Evolutionary conservation across 208 protist species (phyloP), one percentile per base, ranked within the genome.

Genomic region (Leishmania turanica): DNA sequence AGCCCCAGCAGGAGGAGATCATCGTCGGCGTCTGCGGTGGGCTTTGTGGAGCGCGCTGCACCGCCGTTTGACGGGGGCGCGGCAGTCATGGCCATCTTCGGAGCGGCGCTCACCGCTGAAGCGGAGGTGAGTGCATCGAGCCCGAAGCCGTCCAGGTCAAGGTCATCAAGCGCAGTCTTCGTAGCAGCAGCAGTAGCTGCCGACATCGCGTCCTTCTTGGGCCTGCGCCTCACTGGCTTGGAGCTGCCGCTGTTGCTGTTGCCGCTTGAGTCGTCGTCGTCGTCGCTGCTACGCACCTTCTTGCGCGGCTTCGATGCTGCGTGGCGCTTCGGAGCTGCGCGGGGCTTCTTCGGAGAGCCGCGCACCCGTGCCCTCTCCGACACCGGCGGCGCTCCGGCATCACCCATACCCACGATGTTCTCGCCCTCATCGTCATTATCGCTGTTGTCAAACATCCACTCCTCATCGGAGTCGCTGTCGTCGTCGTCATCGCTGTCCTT

Each of bases 61-160:
- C n/a, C 45, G 56, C 45, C 54, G 34, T 13, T 60, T n/a, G 83
- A 17, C 31, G 1, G 62, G 21, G 66, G 19, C 5, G 72, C 56
- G 1, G 83, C 8, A 0, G 21, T 7, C 45, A 31, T 37, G 6
- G 37, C 3, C 58, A 7, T 40, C 13, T 80, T 42, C 3, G 70
- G 72, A 37, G 74, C 37, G 42, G 78, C 71, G 3, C 66, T 54
- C 31, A 82, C 60, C 15, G 62, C 27, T 65, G 70, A 37, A 0
- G 19, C 42, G 0, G 71, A 47, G 42, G 83, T 53, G 0, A 97
- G 76, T 15, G 94, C 94, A 65, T 94, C 91, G 56, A 97, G 87
- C 19, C 94, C 94, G 81, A 97, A 96, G 64, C 87, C 80, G 65
- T 96, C 90, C 19, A 97, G 75, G 77, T 93, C 90, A 69, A 96